phyloP scores from a whole-genome alignment of 768 basidiomycete species.

The Macrolepiota fuliginosa region DNA sequence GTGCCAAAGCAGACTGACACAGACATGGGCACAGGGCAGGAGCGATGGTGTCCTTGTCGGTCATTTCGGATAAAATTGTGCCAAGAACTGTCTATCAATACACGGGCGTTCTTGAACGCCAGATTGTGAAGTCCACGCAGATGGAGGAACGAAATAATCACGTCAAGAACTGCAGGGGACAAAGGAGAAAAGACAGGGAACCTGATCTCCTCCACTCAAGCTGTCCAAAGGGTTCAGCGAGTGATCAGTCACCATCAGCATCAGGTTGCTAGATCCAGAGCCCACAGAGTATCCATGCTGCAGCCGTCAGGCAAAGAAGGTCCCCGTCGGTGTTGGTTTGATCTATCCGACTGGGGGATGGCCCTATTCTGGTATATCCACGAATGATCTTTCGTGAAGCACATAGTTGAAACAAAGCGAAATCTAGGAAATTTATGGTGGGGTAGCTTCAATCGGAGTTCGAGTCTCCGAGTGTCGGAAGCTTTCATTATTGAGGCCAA shows the following conservation, averaged over 20 bases:
- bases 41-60: not conserved
- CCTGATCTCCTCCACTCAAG: not conserved
- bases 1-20: too few species aligned
- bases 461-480: not conserved
- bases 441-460: not conserved
- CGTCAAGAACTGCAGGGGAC: conserved; percentile 4
- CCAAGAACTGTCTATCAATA: not conserved
- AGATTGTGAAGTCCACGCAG: not conserved
- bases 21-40: not conserved
- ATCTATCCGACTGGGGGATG: not conserved
- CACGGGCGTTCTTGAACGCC: not conserved
- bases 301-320: conserved; percentile 1
- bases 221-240: not conserved
- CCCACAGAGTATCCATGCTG: conserved; percentile 1
- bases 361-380: not conserved
- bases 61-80: not conserved
- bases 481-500: not conserved
- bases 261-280: not conserved
- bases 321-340: not conserved
- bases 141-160: not conserved
- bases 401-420: not conserved
- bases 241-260: not conserved
- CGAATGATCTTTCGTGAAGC: not conserved
- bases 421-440: not conserved
- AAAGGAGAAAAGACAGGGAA: conserved; percentile 1